Evolutionary conservation across 2,329 filamentous ascomycete genomes (phyloP), one percentile per base, ranked within the genome.

Genomic region (Phyllosticta ampelicida): DNA sequence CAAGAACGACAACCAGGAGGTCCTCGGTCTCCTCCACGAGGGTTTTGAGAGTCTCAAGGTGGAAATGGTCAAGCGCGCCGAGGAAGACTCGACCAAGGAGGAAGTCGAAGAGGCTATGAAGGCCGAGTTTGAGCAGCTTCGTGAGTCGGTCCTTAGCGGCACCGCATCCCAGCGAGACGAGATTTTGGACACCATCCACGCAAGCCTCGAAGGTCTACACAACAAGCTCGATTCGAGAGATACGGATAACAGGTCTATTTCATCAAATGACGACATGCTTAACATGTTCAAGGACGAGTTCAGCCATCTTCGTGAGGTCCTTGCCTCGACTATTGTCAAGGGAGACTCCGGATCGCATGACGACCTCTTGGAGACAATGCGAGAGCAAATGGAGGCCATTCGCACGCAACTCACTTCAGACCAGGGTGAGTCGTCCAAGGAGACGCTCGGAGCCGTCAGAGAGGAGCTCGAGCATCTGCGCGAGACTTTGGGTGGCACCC

Each of bases 81-180:
- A 72, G 5, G 67, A 71, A 48, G 66, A 69, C 5, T 72, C 73
- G 1, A 65, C 69, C 1, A 71, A 68, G 53, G 74, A 78, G 16
- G 77, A 78, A 48, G 72, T 78, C 59, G 79, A 85, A 48, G 86
- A 89, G 60, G 82, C 89, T 54, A 85, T 95, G 70, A 87, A 87
- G 68, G 83, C 84, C 48, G 89, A 95, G 66, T 87, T 95, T 54
- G 89, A 94, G 62, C 85, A 89, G 56, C 80, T 96, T 8, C 85
- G 89, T 23, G 86, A 90, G 18, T 82, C 87, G 0, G 81, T 96
- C 54, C 87, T 90, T 68, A 73, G 79, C 53, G 78, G 80, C 53
- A 73, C 77, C n/a, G 70, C 76, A 0, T 73, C 72, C 20, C 77
- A 83, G 62, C 84, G 84, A 65, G 81, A 80, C 56, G 82, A 86